phyloP scores from a whole-genome alignment of 31 red algal species.

The Endocladia muricata region DNA sequence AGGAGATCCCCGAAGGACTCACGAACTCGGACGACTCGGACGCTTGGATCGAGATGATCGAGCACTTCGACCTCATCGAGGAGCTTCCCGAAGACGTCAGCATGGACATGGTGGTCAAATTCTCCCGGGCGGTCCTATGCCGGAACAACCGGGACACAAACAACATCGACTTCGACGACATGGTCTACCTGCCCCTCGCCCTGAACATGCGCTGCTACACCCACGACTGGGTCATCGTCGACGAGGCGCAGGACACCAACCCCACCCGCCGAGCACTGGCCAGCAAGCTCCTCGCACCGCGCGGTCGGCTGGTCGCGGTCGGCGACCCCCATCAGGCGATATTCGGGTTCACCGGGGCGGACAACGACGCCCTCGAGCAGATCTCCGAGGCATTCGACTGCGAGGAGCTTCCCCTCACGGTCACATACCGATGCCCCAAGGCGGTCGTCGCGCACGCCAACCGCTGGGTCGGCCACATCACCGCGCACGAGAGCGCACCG shows the following conservation, averaged over 20 bases:
- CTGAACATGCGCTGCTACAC: neutral
- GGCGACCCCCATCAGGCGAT: neutral
- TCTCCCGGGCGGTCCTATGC: neutral
- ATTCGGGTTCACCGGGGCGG: neutral
- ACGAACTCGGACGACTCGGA: neutral
- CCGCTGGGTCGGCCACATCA: neutral
- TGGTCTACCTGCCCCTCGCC: neutral
- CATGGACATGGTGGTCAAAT: neutral
- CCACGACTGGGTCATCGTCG: neutral
- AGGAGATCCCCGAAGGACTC: no score
- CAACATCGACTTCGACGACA: neutral
- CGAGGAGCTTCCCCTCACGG: neutral
- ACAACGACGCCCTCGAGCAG: neutral
- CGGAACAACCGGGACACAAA: neutral
- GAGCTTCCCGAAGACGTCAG: neutral
- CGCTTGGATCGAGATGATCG: neutral
- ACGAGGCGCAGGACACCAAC: constrained; percentile 1
- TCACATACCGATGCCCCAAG: neutral
- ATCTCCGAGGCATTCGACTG: neutral
- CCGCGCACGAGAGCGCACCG: neutral
- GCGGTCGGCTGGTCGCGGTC: neutral
- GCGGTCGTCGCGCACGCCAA: neutral
- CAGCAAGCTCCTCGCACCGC: neutral
- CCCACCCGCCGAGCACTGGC: neutral
- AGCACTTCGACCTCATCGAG: neutral